Evolutionary conservation across 129 eudicot genomes (phyloP).

Genomic region (Artemisia argyi): DNA sequence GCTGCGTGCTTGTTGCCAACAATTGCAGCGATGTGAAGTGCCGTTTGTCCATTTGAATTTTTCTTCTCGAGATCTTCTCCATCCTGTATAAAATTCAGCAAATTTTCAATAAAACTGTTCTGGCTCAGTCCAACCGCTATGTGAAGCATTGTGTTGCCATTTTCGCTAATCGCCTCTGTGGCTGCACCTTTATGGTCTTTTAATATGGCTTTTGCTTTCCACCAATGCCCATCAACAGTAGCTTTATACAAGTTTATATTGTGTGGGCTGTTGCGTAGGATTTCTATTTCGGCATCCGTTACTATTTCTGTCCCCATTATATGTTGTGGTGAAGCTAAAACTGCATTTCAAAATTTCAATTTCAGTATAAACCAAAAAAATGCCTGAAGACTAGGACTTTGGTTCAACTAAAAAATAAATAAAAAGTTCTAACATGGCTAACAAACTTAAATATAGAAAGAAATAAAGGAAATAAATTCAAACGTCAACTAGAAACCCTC

Average conservation of each 20-base stretch:
- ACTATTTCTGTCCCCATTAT: neutral
- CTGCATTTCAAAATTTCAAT: neutral
- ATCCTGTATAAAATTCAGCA: neutral
- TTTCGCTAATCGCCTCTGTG: neutral
- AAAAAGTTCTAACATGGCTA: no score
- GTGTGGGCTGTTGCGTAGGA: neutral
- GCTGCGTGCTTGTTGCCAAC: neutral
- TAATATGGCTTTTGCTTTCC: neutral
- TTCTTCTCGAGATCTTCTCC: neutral
- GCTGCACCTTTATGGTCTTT: conserved; percentile 3
- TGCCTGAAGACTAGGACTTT: fast-evolving
- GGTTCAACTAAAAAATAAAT: no score
- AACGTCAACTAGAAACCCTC: no score
- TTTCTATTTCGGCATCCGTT: neutral
- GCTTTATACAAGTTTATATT: neutral
- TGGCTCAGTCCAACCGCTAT: conserved; percentile 18
- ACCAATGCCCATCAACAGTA: conserved; percentile 12
- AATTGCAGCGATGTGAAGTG: conserved; percentile 18
- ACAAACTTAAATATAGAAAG: no score
- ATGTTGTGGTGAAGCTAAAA: neutral
- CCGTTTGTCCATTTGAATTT: conserved; percentile 6
- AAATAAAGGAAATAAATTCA: no score
- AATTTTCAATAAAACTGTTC: neutral
- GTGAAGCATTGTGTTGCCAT: conserved; percentile 20
- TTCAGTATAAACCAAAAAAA: no score